phyloP scores from a whole-genome alignment of 108 stramenopile species.

The Cyclotella kingstonii region DNA sequence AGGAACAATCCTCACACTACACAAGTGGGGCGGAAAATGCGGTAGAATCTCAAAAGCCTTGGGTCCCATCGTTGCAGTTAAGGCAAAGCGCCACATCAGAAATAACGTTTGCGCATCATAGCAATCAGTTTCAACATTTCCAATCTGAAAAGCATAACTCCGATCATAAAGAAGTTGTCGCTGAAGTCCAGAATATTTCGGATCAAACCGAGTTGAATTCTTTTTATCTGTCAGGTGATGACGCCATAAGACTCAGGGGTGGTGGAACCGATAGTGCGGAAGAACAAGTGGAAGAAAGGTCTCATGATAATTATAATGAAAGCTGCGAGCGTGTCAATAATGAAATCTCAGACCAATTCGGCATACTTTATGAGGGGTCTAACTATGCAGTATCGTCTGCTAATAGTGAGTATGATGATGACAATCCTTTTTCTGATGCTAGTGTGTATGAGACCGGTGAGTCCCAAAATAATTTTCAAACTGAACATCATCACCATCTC shows the following conservation, averaged over 20 bases:
- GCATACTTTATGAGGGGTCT: background rate
- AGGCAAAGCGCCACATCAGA: background rate
- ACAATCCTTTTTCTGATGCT: slow-evolving; percentile 15
- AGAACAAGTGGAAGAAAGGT: background rate
- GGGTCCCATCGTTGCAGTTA: background rate
- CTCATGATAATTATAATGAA: background rate
- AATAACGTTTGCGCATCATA: background rate
- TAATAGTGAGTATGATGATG: background rate
- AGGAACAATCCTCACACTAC: no score
- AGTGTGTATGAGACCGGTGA: slow-evolving; percentile 4
- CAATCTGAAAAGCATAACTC: no score
- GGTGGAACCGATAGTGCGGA: slow-evolving; percentile 2
- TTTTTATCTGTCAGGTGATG: background rate
- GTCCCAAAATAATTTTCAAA: background rate
- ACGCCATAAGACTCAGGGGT: slow-evolving; percentile 14
- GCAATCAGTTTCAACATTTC: background rate
- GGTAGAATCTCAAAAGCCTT: background rate
- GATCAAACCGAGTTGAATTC: no score
- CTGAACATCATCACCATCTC: background rate
- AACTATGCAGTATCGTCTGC: background rate
- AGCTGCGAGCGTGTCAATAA: background rate
- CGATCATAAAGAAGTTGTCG: no score
- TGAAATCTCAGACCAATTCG: background rate
- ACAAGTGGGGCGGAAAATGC: background rate
- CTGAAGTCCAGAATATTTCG: no score